Evolutionary conservation across 1,284 basidiomycete genomes (phyloP).

Genomic region (Sphagnurus paluster): DNA sequence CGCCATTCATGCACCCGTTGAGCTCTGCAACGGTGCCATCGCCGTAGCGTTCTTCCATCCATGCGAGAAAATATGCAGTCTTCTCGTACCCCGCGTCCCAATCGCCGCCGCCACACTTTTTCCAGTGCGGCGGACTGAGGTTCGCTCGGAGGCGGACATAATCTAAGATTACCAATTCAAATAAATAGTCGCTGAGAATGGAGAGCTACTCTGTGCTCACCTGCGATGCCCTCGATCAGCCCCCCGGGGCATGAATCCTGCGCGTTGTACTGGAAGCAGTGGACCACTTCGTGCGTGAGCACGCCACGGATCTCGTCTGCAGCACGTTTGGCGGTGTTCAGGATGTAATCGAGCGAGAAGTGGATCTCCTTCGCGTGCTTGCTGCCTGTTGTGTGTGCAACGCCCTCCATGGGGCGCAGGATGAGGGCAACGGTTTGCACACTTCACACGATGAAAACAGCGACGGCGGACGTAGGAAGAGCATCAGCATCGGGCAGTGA

Average conservation of each 20-base stretch:
- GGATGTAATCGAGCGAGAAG: constrained; percentile 63
- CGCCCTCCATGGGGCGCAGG: constrained; percentile 62
- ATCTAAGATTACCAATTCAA: constrained; percentile 40
- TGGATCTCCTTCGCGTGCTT: constrained; percentile 68
- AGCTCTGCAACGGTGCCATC: constrained; percentile 53
- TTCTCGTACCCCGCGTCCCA: constrained; percentile 76
- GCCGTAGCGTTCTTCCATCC: constrained; percentile 61
- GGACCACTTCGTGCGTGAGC: constrained; percentile 61
- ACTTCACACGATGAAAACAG: constrained; percentile 34
- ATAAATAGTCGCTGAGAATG: neutral
- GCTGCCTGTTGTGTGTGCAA: constrained; percentile 62
- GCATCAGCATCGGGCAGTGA: neutral
- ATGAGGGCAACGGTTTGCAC: constrained; percentile 56
- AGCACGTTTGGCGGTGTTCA: constrained; percentile 43
- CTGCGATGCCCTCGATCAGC: constrained; percentile 73
- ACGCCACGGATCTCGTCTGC: constrained; percentile 65
- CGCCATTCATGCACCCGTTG: constrained; percentile 53
- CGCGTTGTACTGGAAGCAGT: constrained; percentile 72
- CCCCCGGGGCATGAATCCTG: constrained; percentile 60
- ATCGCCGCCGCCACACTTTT: constrained; percentile 36
- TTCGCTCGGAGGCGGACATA: constrained; percentile 64
- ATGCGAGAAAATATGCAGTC: constrained; percentile 73
- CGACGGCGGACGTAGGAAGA: neutral
- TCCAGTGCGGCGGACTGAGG: constrained; percentile 69
- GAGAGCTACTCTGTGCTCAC: constrained; percentile 30